A percentile compares a stretch with the other conserved stretches of the same genome.
phyloP scores from a whole-genome alignment of 257 asterid species.

The Scutellaria galericulata region DNA sequence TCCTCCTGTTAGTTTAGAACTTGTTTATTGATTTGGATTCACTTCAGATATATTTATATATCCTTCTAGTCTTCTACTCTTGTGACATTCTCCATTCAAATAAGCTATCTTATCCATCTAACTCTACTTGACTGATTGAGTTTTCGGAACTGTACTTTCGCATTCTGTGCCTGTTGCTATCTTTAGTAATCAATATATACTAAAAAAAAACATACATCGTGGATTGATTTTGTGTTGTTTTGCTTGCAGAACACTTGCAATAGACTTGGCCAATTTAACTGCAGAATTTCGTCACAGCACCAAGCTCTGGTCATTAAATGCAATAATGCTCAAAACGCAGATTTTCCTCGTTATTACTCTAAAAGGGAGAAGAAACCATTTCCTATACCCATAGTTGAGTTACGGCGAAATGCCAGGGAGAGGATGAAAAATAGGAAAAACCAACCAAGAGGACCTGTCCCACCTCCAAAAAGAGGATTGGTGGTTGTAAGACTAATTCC shows the following conservation, averaged over 20 bases:
- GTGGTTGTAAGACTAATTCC: conserved; percentile 75
- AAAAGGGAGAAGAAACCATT: conserved; percentile 92
- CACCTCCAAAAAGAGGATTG: conserved; percentile 90
- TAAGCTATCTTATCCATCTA: background rate
- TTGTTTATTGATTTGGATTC: background rate
- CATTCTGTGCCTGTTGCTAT: background rate
- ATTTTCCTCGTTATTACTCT: conserved; percentile 85
- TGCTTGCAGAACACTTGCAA: conserved; percentile 55
- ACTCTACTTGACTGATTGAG: background rate
- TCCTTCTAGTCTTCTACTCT: background rate
- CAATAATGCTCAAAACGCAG: conserved; percentile 82
- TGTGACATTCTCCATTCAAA: background rate
- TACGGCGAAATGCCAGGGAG: conserved; percentile 87
- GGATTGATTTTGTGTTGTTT: conserved; percentile 6
- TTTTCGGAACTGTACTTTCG: background rate
- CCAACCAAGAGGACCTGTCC: conserved; percentile 59
- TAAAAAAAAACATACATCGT: background rate
- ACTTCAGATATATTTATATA: background rate
- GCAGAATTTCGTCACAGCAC: conserved; percentile 40
- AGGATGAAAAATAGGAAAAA: conserved; percentile 71
- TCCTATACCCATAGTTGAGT: conserved; percentile 86
- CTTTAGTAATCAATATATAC: background rate
- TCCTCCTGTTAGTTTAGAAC: no score
- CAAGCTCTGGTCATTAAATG: conserved; percentile 51
- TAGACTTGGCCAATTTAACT: conserved; percentile 41